Conservation (phyloP, 1,139 yeast genomes). For the Taphrina wiesneri region DNA sequence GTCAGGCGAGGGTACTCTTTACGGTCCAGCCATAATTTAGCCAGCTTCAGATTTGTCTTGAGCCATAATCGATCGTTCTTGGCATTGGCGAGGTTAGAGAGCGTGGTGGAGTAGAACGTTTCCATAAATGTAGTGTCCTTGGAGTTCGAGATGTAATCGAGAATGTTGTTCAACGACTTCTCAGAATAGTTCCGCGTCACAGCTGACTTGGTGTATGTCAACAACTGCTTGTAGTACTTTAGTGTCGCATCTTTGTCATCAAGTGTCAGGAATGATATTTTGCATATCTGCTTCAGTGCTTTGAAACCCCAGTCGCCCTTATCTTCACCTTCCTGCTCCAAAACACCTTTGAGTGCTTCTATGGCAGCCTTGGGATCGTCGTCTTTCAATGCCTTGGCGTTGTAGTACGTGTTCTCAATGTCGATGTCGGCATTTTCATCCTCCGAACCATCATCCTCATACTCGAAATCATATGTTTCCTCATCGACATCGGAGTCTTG, state of each 20-base stretch:
- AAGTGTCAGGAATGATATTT: constrained; percentile 51
- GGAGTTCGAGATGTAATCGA: constrained; percentile 51
- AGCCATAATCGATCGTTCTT: constrained; percentile 59
- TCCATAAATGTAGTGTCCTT: constrained; percentile 43
- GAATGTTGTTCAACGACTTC: constrained; percentile 60
- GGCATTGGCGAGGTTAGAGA: constrained; percentile 42
- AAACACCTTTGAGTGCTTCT: constrained; percentile 49
- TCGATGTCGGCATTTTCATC: constrained; percentile 44
- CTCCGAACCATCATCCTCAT: constrained; percentile 58
- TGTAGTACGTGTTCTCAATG: constrained; percentile 60
- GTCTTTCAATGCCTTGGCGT: constrained; percentile 64
- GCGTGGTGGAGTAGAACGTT: constrained; percentile 43
- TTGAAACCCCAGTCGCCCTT: constrained; percentile 54
- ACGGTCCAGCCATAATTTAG: constrained; percentile 52
- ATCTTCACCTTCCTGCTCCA: constrained; percentile 41
- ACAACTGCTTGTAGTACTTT: constrained; percentile 44
- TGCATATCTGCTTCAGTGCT: constrained; percentile 65
- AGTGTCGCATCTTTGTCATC: constrained; percentile 47
- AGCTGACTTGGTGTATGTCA: constrained; percentile 44
- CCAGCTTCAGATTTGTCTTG: constrained; percentile 56
- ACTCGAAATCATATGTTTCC: constrained; percentile 60
- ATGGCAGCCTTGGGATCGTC: constrained; percentile 57
- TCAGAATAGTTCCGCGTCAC: constrained; percentile 57
- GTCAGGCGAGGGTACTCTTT: constrained; percentile 43
- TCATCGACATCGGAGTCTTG: constrained; percentile 28